Evolutionary conservation across 176 grass and related monocot genomes (phyloP).

Genomic region (Bolboschoenus planiculmis): DNA sequence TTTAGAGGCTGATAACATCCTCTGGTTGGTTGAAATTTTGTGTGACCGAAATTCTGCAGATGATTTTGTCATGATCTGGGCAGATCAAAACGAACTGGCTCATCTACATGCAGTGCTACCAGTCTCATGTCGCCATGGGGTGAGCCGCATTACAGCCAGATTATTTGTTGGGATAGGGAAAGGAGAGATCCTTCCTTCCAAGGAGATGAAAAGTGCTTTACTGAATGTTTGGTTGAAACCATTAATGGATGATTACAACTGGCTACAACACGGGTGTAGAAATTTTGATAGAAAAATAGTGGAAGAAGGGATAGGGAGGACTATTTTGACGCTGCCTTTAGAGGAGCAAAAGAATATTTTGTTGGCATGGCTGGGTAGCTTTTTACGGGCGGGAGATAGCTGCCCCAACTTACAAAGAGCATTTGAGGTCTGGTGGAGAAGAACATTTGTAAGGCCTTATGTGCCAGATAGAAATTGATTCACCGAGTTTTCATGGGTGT

Average conservation of each 20-base stretch:
- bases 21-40: constrained; percentile 77
- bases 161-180: constrained; percentile 79
- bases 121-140: constrained; percentile 38
- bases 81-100: constrained; percentile 50
- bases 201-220: constrained; percentile 42
- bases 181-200: constrained; percentile 69
- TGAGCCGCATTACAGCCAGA: constrained; percentile 59
- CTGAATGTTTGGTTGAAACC: constrained; percentile 65
- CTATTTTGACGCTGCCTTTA: constrained; percentile 75
- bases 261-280: constrained; percentile 57
- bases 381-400: constrained; percentile 58
- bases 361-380: constrained; percentile 60
- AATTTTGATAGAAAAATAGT: constrained; percentile 77
- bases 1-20: constrained; percentile 70
- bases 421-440: constrained; percentile 95
- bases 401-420: constrained; percentile 85
- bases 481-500: background rate
- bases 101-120: constrained; percentile 41
- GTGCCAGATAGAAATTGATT: constrained; percentile 14
- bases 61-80: constrained; percentile 60
- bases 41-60: constrained; percentile 41
- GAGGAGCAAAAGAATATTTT: constrained; percentile 67
- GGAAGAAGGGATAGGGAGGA: constrained; percentile 73
- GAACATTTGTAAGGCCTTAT: constrained; percentile 84
- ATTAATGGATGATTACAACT: constrained; percentile 81